Evolutionary conservation across 257 asterid genomes (phyloP).

Genomic region (Linderniella brevidens): DNA sequence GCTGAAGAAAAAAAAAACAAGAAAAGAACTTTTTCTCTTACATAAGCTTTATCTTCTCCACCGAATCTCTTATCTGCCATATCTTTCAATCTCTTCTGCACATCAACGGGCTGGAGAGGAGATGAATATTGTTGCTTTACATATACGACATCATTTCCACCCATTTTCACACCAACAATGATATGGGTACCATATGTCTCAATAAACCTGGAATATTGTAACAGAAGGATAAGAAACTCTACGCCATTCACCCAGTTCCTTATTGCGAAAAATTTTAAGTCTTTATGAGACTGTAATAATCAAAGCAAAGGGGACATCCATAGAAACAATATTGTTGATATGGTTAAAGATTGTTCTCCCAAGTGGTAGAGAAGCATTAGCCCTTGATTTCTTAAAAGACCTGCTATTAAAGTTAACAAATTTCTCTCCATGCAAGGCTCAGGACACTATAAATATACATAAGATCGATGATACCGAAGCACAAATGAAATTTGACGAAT

Average conservation of each 20-base stretch:
- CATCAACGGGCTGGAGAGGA: constrained; percentile 66
- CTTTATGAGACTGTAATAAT: constrained; percentile 4
- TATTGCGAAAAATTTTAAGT: background rate
- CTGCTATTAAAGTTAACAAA: too few relatives aligned
- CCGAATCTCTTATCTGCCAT: constrained; percentile 80
- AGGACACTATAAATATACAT: too few relatives aligned
- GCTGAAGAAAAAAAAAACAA: constrained; percentile 31
- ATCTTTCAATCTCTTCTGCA: constrained; percentile 63
- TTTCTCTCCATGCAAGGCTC: too few relatives aligned
- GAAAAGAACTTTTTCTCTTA: constrained; percentile 23
- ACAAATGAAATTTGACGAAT: too few relatives aligned
- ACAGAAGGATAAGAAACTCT: background rate
- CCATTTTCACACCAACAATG: constrained; percentile 81
- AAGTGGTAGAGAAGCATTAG: too few relatives aligned
- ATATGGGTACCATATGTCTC: constrained; percentile 71
- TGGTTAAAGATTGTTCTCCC: too few relatives aligned
- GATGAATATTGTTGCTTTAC: constrained; percentile 92
- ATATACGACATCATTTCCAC: constrained; percentile 86
- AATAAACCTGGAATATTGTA: constrained; percentile 32
- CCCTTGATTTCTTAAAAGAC: too few relatives aligned
- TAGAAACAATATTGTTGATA: too few relatives aligned
- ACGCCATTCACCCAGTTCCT: constrained; percentile 7
- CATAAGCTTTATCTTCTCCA: constrained; percentile 36
- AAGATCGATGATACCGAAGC: too few relatives aligned
- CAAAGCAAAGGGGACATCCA: too few relatives aligned